phyloP scores from a whole-genome alignment of 2,329 filamentous ascomycete species.

The Ophiostoma populinum region DNA sequence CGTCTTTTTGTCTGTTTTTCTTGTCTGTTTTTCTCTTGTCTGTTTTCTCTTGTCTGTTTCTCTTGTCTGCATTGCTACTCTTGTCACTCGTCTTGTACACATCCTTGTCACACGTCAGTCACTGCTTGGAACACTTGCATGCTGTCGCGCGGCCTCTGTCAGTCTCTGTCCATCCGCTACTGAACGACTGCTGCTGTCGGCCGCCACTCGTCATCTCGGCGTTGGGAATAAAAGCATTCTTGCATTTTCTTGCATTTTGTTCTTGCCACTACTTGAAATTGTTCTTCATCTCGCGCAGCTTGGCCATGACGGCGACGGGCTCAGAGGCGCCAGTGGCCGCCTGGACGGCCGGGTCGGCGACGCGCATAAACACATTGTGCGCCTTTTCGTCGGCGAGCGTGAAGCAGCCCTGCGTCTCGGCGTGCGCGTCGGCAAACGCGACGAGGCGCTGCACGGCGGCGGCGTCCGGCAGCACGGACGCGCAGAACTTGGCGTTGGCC shows the following conservation, averaged over 20 bases:
- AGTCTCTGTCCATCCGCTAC: too few relatives aligned
- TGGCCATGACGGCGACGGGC: slow-evolving; percentile 69
- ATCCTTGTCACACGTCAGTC: background rate
- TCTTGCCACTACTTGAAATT: slow-evolving; percentile 15
- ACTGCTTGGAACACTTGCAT: too few relatives aligned
- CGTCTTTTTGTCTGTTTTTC: slow-evolving; percentile 1
- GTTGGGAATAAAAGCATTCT: slow-evolving; percentile 1
- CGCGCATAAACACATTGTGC: slow-evolving; percentile 94
- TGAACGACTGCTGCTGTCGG: too few relatives aligned
- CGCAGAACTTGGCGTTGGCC: slow-evolving; percentile 75
- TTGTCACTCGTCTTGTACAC: background rate
- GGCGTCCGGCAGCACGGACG: slow-evolving; percentile 51
- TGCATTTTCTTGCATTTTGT: too few relatives aligned
- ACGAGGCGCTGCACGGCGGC: slow-evolving; percentile 62
- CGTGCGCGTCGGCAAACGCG: slow-evolving; percentile 59
- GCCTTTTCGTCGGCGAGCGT: slow-evolving; percentile 96
- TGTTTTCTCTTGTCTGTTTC: background rate
- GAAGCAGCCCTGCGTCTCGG: slow-evolving; percentile 85
- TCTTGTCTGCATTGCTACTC: background rate
- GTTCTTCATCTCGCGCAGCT: slow-evolving; percentile 84
- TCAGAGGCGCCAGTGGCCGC: slow-evolving; percentile 68
- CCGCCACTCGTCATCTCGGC: slow-evolving; percentile 1
- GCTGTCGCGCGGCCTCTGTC: too few relatives aligned
- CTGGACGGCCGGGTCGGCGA: slow-evolving; percentile 63
- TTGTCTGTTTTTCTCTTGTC: background rate